Evolutionary conservation across 306 rosid genomes (phyloP), one percentile per base, ranked within the genome.

Genomic region (Delonix regia): DNA sequence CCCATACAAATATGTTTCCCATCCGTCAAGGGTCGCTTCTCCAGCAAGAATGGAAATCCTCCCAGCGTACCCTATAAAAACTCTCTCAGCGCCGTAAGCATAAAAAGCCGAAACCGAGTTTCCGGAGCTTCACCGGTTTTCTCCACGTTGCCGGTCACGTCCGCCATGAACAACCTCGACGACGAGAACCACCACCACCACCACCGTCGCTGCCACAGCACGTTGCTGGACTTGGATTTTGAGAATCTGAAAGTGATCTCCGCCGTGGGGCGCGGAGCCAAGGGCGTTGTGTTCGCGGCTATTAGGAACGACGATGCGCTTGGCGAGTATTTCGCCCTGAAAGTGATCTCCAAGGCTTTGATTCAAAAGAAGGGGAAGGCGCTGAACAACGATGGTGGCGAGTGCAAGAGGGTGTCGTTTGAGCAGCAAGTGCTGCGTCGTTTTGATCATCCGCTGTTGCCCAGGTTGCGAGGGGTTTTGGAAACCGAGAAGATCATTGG

Each of bases 251-350:
- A 76, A 69, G 91, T 89, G 3, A 61, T 90, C 15, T 83, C 93
- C 0, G 94, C 94, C 21, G 89, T 95, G 33, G 99, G 99, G n/a
- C 95, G 98, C 9, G 99, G 99, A 7, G 99, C 97, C 28, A 91
- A 93, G 68, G 99, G 99, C 16, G 94, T 95, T 9, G 99, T 95
- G 56, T 95, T 95, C 61, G 85, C 86, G 0, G 89, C 91, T 6
- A 63, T 85, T n/a, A 63, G 56, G 42, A 70, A 71, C 30, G 66
- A 27, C 21, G 79, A 45, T 3, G 79, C n/a, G 4, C 4, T 41
- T 38, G 69, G 75, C 1, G 81, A 88, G 45, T 81, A 78, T 82
- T 28, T 93, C 19, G 99, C 99, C 7, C 74, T 95, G 36, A 95
- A 95, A 82, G 90, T 91, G 1, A 78, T 92, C 18, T 93, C 96